Percentiles rank a stretch among this genome's conserved stretches.
phyloP scores from a whole-genome alignment of 805 yeast genomes.

The Kazachstania bromeliacearum region DNA sequence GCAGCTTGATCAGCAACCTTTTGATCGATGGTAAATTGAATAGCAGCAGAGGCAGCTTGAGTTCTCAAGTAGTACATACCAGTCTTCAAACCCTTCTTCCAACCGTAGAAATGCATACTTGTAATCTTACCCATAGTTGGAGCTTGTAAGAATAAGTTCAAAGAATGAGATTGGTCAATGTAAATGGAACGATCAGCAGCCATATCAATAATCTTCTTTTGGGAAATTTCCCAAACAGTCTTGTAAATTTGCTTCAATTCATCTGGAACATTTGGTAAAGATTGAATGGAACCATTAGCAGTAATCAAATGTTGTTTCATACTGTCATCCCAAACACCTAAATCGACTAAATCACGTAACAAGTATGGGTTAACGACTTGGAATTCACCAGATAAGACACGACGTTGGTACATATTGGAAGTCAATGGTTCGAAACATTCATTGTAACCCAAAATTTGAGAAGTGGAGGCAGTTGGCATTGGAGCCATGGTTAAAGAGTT shows the following conservation, averaged over 20 bases:
- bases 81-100: conserved; percentile 94
- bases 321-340: conserved; percentile 72
- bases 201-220: conserved; percentile 72
- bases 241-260: conserved; percentile 69
- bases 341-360: conserved; percentile 64
- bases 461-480: conserved; percentile 97
- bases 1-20: conserved; percentile 47
- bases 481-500: conserved; percentile 86
- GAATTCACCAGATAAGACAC: conserved; percentile 87
- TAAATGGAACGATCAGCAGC: conserved; percentile 76
- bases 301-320: conserved; percentile 68
- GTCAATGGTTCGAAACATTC: conserved; percentile 96
- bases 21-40: conserved; percentile 72
- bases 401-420: conserved; percentile 78
- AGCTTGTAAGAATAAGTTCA: conserved; percentile 73
- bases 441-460: conserved; percentile 84
- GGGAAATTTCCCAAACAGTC: conserved; percentile 94
- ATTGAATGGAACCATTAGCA: conserved; percentile 76
- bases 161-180: conserved; percentile 84
- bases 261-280: conserved; percentile 58
- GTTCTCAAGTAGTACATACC: conserved; percentile 96
- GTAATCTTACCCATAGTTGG: conserved; percentile 95
- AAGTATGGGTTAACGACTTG: conserved; percentile 83
- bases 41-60: conserved; percentile 93
- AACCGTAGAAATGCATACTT: conserved; percentile 93